phyloP scores from a whole-genome alignment of 371 early-diverging fungal genomes.

The Rhizopus sp. region DNA sequence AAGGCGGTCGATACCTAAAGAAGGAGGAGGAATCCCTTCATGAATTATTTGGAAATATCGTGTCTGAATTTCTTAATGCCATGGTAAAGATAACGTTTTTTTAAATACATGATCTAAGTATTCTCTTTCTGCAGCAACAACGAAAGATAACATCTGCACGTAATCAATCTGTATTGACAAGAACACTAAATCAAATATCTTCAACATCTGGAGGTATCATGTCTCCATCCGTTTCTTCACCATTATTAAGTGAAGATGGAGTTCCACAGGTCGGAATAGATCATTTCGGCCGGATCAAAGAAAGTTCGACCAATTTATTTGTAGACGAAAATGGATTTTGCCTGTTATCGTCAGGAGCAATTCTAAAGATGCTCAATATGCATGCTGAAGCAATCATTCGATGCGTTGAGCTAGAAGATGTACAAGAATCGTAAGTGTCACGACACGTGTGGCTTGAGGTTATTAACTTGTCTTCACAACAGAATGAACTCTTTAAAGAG shows the following conservation, averaged over 20 bases:
- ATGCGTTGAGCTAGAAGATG: conserved; percentile 76
- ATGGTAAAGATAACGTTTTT: conserved; percentile 32
- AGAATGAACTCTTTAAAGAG: conserved; percentile 39
- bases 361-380: conserved; percentile 70
- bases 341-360: conserved; percentile 59
- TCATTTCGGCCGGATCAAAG: conserved; percentile 16
- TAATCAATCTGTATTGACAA: conserved; percentile 66
- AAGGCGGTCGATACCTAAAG: conserved; percentile 82
- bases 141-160: conserved; percentile 58
- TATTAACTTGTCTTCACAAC: background rate
- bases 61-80: conserved; percentile 43
- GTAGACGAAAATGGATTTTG: conserved; percentile 54
- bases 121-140: conserved; percentile 47
- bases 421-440: conserved; percentile 59
- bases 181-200: conserved; percentile 74
- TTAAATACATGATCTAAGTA: background rate
- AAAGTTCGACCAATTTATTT: conserved; percentile 25
- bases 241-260: conserved; percentile 16
- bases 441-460: background rate
- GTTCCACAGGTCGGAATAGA: conserved; percentile 10
- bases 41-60: conserved; percentile 63
- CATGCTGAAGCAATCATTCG: conserved; percentile 87
- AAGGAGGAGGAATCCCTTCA: conserved; percentile 70
- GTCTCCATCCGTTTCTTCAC: conserved; percentile 19
- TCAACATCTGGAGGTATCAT: conserved; percentile 37